Percentiles rank a stretch among this genome's conserved stretches.
Conservation (phyloP, 1,284 basidiomycete species). For the Ustilago loliicola region DNA sequence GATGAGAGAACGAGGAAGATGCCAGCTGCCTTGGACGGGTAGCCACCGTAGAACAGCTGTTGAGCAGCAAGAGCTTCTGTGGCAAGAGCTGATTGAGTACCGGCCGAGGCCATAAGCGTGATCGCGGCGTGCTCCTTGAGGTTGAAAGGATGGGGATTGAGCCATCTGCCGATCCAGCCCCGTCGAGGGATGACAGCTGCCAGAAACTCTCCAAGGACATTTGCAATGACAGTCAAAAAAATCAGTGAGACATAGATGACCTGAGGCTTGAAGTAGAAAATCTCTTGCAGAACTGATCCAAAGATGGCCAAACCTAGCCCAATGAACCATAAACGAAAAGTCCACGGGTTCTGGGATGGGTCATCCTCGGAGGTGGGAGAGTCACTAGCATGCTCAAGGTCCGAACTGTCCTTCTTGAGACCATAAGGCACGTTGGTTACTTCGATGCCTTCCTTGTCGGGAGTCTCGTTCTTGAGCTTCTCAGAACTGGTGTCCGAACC, state of each 20-base stretch:
- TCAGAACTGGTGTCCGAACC: slow-evolving; percentile 36
- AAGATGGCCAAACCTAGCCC: slow-evolving; percentile 34
- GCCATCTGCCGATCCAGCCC: slow-evolving; percentile 18
- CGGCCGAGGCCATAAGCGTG: slow-evolving; percentile 36
- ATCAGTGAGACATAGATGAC: slow-evolving; percentile 27
- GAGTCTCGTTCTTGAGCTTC: slow-evolving; percentile 32
- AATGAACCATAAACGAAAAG: slow-evolving; percentile 38
- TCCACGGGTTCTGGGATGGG: slow-evolving; percentile 37
- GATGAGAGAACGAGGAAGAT: slow-evolving; percentile 78
- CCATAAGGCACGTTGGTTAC: slow-evolving; percentile 30
- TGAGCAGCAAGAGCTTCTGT: slow-evolving; percentile 39
- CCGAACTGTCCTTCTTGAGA: slow-evolving; percentile 26
- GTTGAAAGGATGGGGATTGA: slow-evolving; percentile 41
- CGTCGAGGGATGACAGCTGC: slow-evolving; percentile 19
- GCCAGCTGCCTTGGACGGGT: slow-evolving; percentile 35
- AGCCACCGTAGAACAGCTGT: slow-evolving; percentile 46
- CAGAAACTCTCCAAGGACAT: slow-evolving; percentile 32
- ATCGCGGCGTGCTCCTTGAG: slow-evolving; percentile 45
- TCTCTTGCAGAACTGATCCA: slow-evolving; percentile 30
- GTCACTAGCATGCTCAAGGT: slow-evolving; percentile 14
- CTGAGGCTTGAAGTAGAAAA: slow-evolving; percentile 42
- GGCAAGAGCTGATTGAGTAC: slow-evolving; percentile 30
- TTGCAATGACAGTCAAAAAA: slow-evolving; percentile 38
- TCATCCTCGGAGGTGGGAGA: slow-evolving; percentile 25
- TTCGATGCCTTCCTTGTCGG: slow-evolving; percentile 26